Evolutionary conservation across 148 eudicot species (phyloP), one percentile per base, ranked within the genome.

Genomic region (Tetragonia tetragonoides): DNA sequence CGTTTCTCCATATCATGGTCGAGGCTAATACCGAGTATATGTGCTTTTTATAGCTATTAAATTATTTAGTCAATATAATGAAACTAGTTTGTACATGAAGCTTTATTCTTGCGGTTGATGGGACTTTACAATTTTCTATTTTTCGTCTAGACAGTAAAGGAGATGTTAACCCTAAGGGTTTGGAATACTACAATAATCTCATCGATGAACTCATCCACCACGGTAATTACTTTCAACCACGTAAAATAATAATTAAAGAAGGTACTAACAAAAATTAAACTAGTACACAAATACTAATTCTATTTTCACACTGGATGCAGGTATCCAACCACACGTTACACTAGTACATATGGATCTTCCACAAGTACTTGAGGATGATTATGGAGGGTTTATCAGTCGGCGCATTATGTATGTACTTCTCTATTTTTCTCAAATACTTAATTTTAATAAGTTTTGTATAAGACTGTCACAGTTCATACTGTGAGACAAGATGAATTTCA

Each of bases 1-100:
- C 78, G 96, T 61, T 84, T 89, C 73, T 91, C 96, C 39, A 88
- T 91, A 74, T 87, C 96, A 20, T 88, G 96, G 96, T 82, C 96
- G 15, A 89, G 96, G 84, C 85, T 91, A 9, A 76, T 91, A 53
- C 96, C 96, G 2, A 71, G 96, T 91, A 89, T 24, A 28, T 28
- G 1, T 28, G 34, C 34, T 28, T 28, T 28, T 28, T 28, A 1
- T 28, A 28, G 34, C 34, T 28, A 0, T 0, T 0, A 28, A 28
- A 28, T 0, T 28, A 28, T 28, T 28, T 28, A 28, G 1, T 28
- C 1, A 28, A 28, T 28, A 28, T 28, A 28, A 0, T 28, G 34
- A 28, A 28, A 28, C 34, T 28, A 28, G 34, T 28, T 28, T 28
- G 34, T 1, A 28, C 1, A 46, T 46, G 6, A 46, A 46, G 49